Evolutionary conservation across 2,329 filamentous ascomycete genomes (phyloP), one percentile per base, ranked within the genome.

Genomic region (Trichoderma sp.): DNA sequence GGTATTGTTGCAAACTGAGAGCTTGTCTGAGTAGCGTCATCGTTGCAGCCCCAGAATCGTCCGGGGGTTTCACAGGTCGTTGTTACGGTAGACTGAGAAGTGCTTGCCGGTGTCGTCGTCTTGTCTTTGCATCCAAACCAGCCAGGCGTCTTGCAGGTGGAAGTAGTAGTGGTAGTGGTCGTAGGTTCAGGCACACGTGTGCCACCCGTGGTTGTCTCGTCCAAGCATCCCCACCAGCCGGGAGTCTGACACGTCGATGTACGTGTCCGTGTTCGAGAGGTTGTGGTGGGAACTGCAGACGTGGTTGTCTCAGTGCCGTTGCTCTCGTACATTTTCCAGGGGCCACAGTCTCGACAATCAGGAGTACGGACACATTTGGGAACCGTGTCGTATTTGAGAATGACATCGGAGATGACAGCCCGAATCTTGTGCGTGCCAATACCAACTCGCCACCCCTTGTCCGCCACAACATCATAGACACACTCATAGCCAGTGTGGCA

Each of bases 241-340:
- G 95, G 95, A 1, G 95, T 97, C 80, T 96, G 88, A 82, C 95
- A 97, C 0, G 94, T 97, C 69, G 91, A 90, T 0, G 95, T 97
- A 58, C 94, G 87, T 0, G 95, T 97, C 47, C 94, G 87, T 3
- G 89, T 92, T 57, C 87, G 87, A 3, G 88, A 89, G 3, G 86
- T 86, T 1, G 87, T 86, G 1, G 87, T 88, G 2, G 85, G 85
- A 3, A 84, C 85, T 3, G 88, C 85, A 0, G 90, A 90, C 0
- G 91, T 92, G 0, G 90, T 94, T 1, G 86, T 87, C 74, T 95
- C 92, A 2, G 93, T 96, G 34, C 92, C 92, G 79, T 98, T 98
- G 80, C 94, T 97, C 81, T 95, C 92, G 78, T 93, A 97, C 85
- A 94, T 97, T 78, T 97, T 97, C 96, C 96, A 98, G 70, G 92